A percentile compares a stretch with the other conserved stretches of the same genome.
Evolutionary conservation across 2,329 filamentous ascomycete genomes (phyloP).

Genomic region (Fusarium incarnatum): DNA sequence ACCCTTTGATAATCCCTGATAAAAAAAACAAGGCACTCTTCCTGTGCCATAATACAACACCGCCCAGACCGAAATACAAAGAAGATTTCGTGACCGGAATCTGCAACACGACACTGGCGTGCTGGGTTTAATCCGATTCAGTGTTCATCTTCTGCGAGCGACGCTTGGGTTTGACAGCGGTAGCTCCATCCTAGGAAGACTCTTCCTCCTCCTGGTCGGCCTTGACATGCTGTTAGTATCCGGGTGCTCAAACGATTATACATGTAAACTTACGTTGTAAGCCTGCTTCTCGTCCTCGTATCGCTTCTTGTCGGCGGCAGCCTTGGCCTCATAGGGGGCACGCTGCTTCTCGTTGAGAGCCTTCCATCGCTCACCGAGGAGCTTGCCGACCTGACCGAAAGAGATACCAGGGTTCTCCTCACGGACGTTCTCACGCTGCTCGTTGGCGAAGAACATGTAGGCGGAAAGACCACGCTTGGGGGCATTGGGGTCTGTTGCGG

Average conservation of each 20-base stretch:
- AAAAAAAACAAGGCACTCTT: conserved; percentile 53
- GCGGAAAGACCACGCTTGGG: conserved; percentile 99
- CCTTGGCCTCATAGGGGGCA: conserved; percentile 95
- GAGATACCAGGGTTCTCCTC: conserved; percentile 98
- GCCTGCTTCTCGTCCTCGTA: conserved; percentile 98
- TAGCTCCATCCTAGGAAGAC: conserved; percentile 51
- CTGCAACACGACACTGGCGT: conserved; percentile 20
- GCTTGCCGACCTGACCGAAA: conserved; percentile 98
- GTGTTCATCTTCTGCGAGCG: conserved; percentile 20
- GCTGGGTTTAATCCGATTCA: conserved; percentile 24
- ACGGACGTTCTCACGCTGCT: conserved; percentile 97
- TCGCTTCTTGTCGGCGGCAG: conserved; percentile 96
- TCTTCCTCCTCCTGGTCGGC: conserved; percentile 72
- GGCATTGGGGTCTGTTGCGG: conserved; percentile 84
- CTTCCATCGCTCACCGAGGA: conserved; percentile 99
- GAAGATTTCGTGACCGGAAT: conserved; percentile 40
- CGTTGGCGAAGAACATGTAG: conserved; percentile 99
- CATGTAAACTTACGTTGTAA: conserved; percentile 77
- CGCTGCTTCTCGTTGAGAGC: conserved; percentile 92
- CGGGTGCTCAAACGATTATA: conserved; percentile 1
- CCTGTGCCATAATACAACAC: conserved; percentile 58
- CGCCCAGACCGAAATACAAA: conserved; percentile 55
- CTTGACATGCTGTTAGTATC: conserved; percentile 55
- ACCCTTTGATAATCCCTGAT: conserved; percentile 51
- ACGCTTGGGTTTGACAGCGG: conserved; percentile 22